Base-by-base conservation (phyloP, 176 grass and related monocot genomes). In the Avena insularis region DNA sequence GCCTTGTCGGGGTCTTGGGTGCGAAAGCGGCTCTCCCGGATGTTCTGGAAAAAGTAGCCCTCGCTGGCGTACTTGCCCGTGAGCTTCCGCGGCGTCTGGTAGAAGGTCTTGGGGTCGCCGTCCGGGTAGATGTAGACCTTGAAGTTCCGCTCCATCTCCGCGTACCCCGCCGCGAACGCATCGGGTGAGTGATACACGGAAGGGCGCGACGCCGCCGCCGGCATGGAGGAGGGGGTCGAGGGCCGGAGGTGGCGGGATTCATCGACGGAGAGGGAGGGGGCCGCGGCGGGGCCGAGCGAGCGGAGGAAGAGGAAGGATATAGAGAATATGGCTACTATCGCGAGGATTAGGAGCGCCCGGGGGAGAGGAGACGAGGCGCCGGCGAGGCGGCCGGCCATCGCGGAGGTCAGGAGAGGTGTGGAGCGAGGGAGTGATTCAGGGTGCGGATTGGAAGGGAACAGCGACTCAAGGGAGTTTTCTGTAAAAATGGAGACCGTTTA, bases 31-130 rank as follows among this genome's bases (percentile, higher is more conserved):
- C 89, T 93, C 79, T 99, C 92, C 38, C 97, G 87, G 70, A 96
- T 96, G 85, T 99, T 99, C 89, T 99, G 92, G 83, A 99, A 96
- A 92, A 99, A 99, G 89, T 96, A 96, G 3, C 94, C 97, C 91
- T 99, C 97, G 19, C 97, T 96, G 23, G 92, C 76, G 89, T 99
- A 99, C 94, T 99, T 99, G 47, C 97, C 97, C 0, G 92, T 99
- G 36, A 96, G 92, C 90, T 99, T 99, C 82, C 97, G 88, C 40
- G 93, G 93, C 20, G 97, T 99, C 87, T 96, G 97, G 85, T 96
- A 99, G 90, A 90, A 99, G 40, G 97, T 99, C 79, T 93, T 89
- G 67, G 94, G 92, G 71, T 99, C 94, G 75, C 97, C 97, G 35
- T 99, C 97, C 43, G 97, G 93, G 77, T 95, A 95, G 72, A 95